Evolutionary conservation across 2,329 filamentous ascomycete genomes (phyloP), one percentile per base, ranked within the genome.

Genomic region (Colletotrichum phormii): DNA sequence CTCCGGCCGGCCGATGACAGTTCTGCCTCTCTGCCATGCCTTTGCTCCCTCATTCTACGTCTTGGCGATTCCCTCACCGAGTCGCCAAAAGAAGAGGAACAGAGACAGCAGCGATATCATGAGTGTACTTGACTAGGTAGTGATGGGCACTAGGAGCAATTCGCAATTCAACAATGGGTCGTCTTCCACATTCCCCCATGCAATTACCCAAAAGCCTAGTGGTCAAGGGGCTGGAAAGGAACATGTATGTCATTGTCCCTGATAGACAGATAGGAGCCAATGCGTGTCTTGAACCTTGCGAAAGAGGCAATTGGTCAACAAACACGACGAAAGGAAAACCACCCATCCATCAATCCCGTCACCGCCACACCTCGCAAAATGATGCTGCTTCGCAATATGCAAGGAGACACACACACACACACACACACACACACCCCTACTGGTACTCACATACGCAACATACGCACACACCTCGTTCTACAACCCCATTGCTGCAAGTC

Each of bases 1-100:
- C 65, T 69, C 70, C 70, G 70, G 66, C 70, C 65, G 70, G 59
- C 65, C 60, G 70, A 64, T 60, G 57, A 37, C 35, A 37, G 31
- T 37, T 8, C 33, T 35, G 33, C 4, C 33, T 35, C 12, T 33
- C 12, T 37, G 42, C 42, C 42, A 42, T 11, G 12, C 53, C 33
- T 59, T 71, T 37, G 46, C 24, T 46, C 53, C 54, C 26, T n/a
- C 60, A 33, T 46, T 29, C 12, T 24, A 53, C 29, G 22, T 35
- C 22, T 54, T 54, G 61, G 42, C 18, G 31, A 42, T 8, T 22
- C 3, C 1, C 12, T 33, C 31, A 33, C 55, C 35, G 37, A 33
- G 26, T 49, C 26, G 26, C 18, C 18, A 51, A 22, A 26, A 31
- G 5, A 8, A 49, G 42, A 49, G 18, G 18, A 22, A n/a, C 7